Conservation (phyloP, 768 basidiomycete genomes). For the Rhizopogon sp. region DNA sequence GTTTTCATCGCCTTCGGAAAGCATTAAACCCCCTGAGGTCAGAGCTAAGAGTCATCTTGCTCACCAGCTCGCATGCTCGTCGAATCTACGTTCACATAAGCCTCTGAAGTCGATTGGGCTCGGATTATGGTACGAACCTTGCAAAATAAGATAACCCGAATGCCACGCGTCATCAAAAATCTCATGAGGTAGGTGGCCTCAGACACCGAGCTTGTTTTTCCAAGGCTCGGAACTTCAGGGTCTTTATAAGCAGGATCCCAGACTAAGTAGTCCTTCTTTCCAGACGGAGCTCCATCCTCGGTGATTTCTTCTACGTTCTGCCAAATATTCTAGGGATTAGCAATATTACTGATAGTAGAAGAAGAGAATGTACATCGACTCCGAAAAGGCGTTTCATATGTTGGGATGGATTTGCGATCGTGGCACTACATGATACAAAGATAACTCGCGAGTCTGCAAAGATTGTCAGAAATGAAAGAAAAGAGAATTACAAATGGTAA, state of each 20-base stretch:
- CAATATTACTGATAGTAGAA: background rate
- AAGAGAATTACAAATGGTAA: background rate
- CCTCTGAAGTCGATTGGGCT: background rate
- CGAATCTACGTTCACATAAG: constrained; percentile 47
- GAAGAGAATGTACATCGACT: constrained; percentile 33
- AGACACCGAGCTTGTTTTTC: constrained; percentile 51
- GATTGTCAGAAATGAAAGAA: background rate
- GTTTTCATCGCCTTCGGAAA: constrained; percentile 71
- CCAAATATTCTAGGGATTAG: background rate
- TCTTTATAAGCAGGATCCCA: constrained; percentile 71
- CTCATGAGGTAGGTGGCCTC: constrained; percentile 73
- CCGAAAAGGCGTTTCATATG: constrained; percentile 81
- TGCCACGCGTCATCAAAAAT: constrained; percentile 76
- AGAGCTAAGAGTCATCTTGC: constrained; percentile 8
- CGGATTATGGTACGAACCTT: constrained; percentile 40
- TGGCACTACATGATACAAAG: constrained; percentile 88
- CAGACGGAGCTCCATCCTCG: constrained; percentile 80
- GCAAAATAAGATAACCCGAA: constrained; percentile 86
- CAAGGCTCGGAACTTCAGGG: constrained; percentile 45
- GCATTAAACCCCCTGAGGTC: background rate
- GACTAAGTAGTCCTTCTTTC: constrained; percentile 71
- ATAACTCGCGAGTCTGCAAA: constrained; percentile 41
- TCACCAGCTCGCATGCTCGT: constrained; percentile 76
- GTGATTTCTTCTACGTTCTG: constrained; percentile 63
- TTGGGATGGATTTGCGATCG: constrained; percentile 66